Evolutionary conservation across 2,329 filamentous ascomycete species (phyloP).

Genomic region (Neofusicoccum parvum): DNA sequence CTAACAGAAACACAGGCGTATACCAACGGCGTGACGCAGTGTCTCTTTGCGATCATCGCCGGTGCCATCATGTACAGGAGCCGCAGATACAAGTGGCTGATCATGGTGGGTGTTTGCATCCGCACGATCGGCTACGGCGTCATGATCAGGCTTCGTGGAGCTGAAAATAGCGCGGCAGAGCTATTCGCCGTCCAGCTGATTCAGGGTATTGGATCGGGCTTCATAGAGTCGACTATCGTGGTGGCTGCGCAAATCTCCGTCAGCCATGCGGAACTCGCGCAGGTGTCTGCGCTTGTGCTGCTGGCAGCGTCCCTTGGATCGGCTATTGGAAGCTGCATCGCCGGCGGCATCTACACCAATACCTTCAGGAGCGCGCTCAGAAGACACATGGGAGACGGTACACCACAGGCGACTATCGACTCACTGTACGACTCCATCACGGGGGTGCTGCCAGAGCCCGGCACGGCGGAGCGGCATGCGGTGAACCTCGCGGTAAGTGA

Average conservation of each 20-base stretch:
- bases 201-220: slow-evolving; percentile 52
- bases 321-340: slow-evolving; percentile 45
- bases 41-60: slow-evolving; percentile 43
- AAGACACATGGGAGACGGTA: slow-evolving; percentile 38
- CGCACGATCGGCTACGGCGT: slow-evolving; percentile 53
- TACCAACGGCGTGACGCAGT: slow-evolving; percentile 45
- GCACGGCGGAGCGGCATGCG: slow-evolving; percentile 43
- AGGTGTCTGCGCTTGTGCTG: slow-evolving; percentile 51
- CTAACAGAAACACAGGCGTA: slow-evolving; percentile 17
- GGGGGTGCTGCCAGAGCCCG: slow-evolving; percentile 42
- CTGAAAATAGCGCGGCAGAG: slow-evolving; percentile 47
- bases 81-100: slow-evolving; percentile 52
- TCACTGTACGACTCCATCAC: slow-evolving; percentile 51
- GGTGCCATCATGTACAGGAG: slow-evolving; percentile 48
- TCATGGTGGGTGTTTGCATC: slow-evolving; percentile 44
- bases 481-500: slow-evolving; percentile 34
- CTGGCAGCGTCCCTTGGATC: slow-evolving; percentile 46
- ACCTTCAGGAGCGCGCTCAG: slow-evolving; percentile 43
- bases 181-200: slow-evolving; percentile 53
- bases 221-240: slow-evolving; percentile 48
- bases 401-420: slow-evolving; percentile 37
- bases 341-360: slow-evolving; percentile 55
- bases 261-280: slow-evolving; percentile 49
- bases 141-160: slow-evolving; percentile 53
- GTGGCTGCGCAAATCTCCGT: slow-evolving; percentile 51